phyloP scores from a whole-genome alignment of 2,329 filamentous ascomycete species.

The Scorias spongiosa region DNA sequence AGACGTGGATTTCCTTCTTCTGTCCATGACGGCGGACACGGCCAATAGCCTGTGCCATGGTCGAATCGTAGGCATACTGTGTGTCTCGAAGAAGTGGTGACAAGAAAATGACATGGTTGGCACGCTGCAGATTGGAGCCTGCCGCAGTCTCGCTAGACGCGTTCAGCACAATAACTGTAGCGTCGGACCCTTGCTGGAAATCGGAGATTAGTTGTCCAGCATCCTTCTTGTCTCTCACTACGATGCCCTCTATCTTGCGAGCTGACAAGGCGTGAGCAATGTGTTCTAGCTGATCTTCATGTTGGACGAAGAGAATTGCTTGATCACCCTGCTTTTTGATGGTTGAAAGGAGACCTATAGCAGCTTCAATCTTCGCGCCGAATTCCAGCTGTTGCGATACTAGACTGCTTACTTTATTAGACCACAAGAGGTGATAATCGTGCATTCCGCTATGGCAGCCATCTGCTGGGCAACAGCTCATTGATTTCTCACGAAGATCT shows the following conservation, averaged over 20 bases:
- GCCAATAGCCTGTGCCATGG: conserved; percentile 50
- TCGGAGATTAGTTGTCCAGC: conserved; percentile 8
- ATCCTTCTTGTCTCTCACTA: conserved; percentile 18
- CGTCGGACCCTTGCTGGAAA: conserved; percentile 16
- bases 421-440: conserved; percentile 26
- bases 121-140: conserved; percentile 44
- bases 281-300: conserved; percentile 27
- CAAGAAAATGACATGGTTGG: conserved; percentile 51
- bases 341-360: conserved; percentile 29
- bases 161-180: conserved; percentile 42
- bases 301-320: conserved; percentile 42
- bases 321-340: conserved; percentile 30
- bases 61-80: conserved; percentile 39
- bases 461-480: conserved; percentile 21
- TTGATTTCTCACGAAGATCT: conserved; percentile 10
- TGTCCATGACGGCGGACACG: conserved; percentile 45
- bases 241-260: conserved; percentile 19
- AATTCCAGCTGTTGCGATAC: conserved; percentile 8
- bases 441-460: conserved; percentile 27
- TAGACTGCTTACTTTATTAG: conserved; percentile 21
- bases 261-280: conserved; percentile 20
- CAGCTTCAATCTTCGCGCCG: conserved; percentile 34
- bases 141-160: conserved; percentile 42
- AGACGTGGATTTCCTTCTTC: conserved; percentile 40
- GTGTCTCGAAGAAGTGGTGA: conserved; percentile 36